A percentile compares a stretch with the other conserved stretches of the same genome.
phyloP scores from a whole-genome alignment of 2,329 filamentous ascomycete species.

The Elsinoe batatas region DNA sequence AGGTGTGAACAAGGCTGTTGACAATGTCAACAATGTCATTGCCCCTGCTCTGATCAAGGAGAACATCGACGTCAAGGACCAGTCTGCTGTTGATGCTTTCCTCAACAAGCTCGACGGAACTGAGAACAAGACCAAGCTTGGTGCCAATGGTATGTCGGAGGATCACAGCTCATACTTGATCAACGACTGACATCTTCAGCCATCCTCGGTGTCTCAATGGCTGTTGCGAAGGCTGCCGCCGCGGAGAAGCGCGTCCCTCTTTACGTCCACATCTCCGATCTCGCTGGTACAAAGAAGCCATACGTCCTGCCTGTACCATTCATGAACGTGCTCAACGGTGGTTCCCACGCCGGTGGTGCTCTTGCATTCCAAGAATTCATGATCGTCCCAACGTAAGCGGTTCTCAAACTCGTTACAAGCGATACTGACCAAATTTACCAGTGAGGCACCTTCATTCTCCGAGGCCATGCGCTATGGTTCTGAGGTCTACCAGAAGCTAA shows the following conservation, averaged over 20 bases:
- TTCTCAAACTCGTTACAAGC: not conserved
- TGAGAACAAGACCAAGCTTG: slow-evolving; percentile 48
- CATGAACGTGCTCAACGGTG: slow-evolving; percentile 52
- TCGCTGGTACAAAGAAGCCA: slow-evolving; percentile 43
- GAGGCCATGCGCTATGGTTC: slow-evolving; percentile 94
- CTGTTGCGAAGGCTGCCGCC: slow-evolving; percentile 48
- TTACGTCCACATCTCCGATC: slow-evolving; percentile 48
- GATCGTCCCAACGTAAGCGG: slow-evolving; percentile 40
- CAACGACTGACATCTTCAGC: slow-evolving; percentile 24
- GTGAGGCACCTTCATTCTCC: slow-evolving; percentile 76
- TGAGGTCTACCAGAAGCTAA: slow-evolving; percentile 97
- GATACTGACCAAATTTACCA: slow-evolving; percentile 28
- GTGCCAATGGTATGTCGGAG: slow-evolving; percentile 37
- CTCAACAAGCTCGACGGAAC: slow-evolving; percentile 48
- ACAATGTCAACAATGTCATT: slow-evolving; percentile 46
- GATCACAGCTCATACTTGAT: not conserved
- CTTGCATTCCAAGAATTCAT: slow-evolving; percentile 53
- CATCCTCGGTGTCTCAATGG: slow-evolving; percentile 52
- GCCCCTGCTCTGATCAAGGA: slow-evolving; percentile 46
- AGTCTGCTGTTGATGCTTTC: slow-evolving; percentile 44
- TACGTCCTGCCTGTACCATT: slow-evolving; percentile 50
- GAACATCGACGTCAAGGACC: slow-evolving; percentile 45
- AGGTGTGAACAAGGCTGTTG: slow-evolving; percentile 46
- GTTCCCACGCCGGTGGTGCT: slow-evolving; percentile 94
- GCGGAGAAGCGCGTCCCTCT: slow-evolving; percentile 47